Base-by-base conservation (phyloP, 495 filamentous ascomycete genomes). In the Podospora didyma region DNA sequence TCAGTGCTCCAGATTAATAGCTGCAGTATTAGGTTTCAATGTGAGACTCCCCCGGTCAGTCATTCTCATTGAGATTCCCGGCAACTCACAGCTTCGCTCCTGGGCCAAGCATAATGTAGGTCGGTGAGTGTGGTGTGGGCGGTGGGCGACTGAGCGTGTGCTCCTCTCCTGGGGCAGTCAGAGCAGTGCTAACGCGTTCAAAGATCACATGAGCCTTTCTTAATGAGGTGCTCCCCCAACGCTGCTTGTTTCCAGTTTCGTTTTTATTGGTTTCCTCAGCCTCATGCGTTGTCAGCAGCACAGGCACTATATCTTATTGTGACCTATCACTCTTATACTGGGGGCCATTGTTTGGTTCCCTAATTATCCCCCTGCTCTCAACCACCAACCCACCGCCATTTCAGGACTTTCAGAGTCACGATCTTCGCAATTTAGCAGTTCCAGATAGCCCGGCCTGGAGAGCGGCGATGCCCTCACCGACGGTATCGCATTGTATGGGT, bases 141-240 rank as follows among this genome's bases (percentile, higher is more conserved):
- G n/a, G n/a, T n/a, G n/a, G n/a, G n/a, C n/a, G n/a, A n/a, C n/a
- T n/a, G n/a, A n/a, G n/a, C n/a, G n/a, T n/a, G n/a, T n/a, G n/a
- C n/a, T n/a, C n/a, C n/a, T n/a, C n/a, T n/a, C n/a, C n/a, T n/a
- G n/a, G n/a, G n/a, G n/a, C n/a, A n/a, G n/a, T n/a, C n/a, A n/a
- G n/a, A n/a, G n/a, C 28, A 41, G 20, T 42, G 41, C 41, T 22
- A 41, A 56, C 53, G 35, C 23, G n/a, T n/a, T 46, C 39, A 35
- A 39, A 49, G 48, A 49, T 58, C 58, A 60, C 55, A 60, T 63
- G 61, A 60, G 61, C 31, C 53, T 24, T 34, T 20, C 10, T 19
- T 48, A 46, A 56, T 62, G 54, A 61, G 49, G 49, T 58, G 48
- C 47, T 20, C 48, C 55, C 54, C 47, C 19, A 31, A 16, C 21